Evolutionary conservation across 2,329 filamentous ascomycete species (phyloP), one percentile per base, ranked within the genome.

Genomic region (Fusarium subglutinans): DNA sequence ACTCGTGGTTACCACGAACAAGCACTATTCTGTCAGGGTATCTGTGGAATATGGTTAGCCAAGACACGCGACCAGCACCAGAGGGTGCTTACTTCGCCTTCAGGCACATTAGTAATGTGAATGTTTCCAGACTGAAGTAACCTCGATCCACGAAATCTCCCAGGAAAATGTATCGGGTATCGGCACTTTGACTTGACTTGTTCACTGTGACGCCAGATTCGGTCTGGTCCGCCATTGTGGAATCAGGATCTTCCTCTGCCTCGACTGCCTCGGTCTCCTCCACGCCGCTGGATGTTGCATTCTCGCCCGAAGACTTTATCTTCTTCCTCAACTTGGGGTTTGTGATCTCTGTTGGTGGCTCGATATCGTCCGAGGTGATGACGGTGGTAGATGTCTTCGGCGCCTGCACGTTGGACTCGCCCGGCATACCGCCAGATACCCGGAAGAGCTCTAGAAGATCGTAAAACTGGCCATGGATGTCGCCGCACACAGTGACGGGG

Each of bases 391-490:
- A 86, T 17, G 91, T 92, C 77, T 91, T 89, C 22, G 93, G 92
- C 20, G 89, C 85, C 79, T 95, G 89, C 33, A 91, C 87, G 70
- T 91, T 89, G 44, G 90, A 89, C 78, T 97, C 93, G 78, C 94
- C 94, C 17, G 96, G 96, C 94, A 98, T 98, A 75, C 96, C 96
- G 70, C 96, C 96, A 53, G 96, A 95, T 45, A 99, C 96, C 61
- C 95, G 93, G 84, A 99, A 99, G 56, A 99, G 91, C 86, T 99
- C 96, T 70, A 98, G 90, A 15, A 99, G 88, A 83, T 99, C 96
- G 85, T 99, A 98, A 83, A 98, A 98, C 85, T 99, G 96, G 78
- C 96, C 96, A 84, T 99, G 96, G 72, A 99, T 98, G 82, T 99
- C 96, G 81, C 96, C 96, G 80, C 96, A 98, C 73, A 99, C 93